A percentile compares a stretch with the other conserved stretches of the same genome.
Conservation (phyloP, 2,329 filamentous ascomycete species). For the Rutstroemia sp. region DNA sequence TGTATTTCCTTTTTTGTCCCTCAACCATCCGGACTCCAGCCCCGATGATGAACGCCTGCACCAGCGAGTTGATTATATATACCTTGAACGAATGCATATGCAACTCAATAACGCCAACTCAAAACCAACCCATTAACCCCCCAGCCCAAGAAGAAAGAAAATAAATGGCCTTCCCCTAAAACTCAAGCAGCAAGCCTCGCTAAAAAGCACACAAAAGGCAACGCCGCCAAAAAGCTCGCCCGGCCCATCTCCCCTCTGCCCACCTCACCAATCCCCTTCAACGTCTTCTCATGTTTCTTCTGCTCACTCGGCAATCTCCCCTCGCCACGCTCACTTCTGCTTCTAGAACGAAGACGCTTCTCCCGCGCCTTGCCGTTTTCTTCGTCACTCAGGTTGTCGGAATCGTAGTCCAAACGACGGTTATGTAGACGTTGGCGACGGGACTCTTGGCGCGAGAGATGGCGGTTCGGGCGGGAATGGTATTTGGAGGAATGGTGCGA, state of each 20-base stretch:
- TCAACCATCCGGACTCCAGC: neutral
- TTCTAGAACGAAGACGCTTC: neutral
- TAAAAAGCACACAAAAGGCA: constrained; percentile 2
- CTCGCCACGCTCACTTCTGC: neutral
- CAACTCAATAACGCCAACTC: no score
- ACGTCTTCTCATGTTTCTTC: neutral
- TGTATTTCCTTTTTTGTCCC: neutral
- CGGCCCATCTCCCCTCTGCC: constrained; percentile 6
- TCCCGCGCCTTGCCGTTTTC: no score
- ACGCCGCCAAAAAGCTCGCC: neutral
- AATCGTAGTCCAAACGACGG: constrained; percentile 1
- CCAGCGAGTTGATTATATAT: no score
- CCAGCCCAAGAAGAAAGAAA: neutral
- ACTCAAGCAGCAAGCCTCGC: constrained; percentile 1
- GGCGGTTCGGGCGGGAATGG: neutral
- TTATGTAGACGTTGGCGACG: neutral
- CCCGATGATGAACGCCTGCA: neutral
- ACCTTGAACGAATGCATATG: no score
- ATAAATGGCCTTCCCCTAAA: no score
- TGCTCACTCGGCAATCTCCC: neutral
- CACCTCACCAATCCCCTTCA: neutral
- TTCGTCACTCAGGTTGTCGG: neutral
- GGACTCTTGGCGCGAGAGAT: neutral
- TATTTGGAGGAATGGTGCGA: neutral
- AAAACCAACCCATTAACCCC: neutral